Base-by-base conservation (phyloP, 2,329 filamentous ascomycete genomes). In the Pseudogymnoascus sp. region DNA sequence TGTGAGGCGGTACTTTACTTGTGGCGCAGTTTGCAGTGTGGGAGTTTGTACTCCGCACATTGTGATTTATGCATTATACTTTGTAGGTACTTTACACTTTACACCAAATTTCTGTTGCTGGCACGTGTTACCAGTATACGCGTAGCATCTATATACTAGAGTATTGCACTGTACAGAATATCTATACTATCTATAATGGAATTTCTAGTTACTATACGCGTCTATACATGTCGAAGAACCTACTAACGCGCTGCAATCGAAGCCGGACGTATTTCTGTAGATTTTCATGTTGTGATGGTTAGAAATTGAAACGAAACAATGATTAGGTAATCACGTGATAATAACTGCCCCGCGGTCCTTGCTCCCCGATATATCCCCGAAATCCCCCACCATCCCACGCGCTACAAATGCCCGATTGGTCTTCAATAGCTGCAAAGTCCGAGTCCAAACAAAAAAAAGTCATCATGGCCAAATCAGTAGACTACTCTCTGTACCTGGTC, bases 401-500 rank as follows among this genome's bases (percentile, higher is more conserved):
- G 51, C 25, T 57, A 57, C 28, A 6, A 34, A 5, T 57, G n/a
- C 16, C 51, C 51, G 51, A 57, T 57, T 57, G 51, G 51, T 57
- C 51, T 57, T 34, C 51, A 36, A 36, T 28, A 57, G 28, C 3
- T 34, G 4, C 8, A 57, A 34, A 57, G 51, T 34, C 51, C 51
- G 13, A 36, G 6, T 34, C 16, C 51, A 57, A 14, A 57, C 6
- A 10, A 19, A 34, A 34, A 34, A 34, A 36, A 67, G 62, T 64
- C 65, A 78, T 76, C 72, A 64, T 71, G 63, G 70, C 79, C 65
- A 67, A 75, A 73, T 72, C 77, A 19, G 80, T 89, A 57, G 86
- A 96, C 77, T 93, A 96, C 75, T 87, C 88, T 60, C 80, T 97
- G 41, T 97, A 97, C 75, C 83, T 97, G 65, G 93, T 97, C 70